Evolutionary conservation across 176 grass and related monocot genomes (phyloP), one percentile per base, ranked within the genome.

Genomic region (Rhynchospora tenuis): DNA sequence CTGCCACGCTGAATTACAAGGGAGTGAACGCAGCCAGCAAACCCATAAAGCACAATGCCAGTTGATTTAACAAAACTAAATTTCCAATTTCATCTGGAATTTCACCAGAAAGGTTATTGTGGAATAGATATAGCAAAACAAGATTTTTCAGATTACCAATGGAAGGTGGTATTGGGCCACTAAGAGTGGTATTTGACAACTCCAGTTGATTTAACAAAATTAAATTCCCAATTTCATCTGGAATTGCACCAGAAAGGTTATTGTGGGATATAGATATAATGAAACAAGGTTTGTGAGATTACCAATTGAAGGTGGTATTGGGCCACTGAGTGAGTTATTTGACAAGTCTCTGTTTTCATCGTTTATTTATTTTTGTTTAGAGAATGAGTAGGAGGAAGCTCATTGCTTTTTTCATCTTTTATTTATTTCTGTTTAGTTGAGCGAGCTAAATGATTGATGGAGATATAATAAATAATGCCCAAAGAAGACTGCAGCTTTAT

Each of bases 81-180:
- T 97, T 92, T 6, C 94, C 94, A 0, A 97, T 59, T 85, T 97
- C 71, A 86, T 16, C 38, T 82, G 94, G 94, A 87, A 94, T 97
- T 50, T 75, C 66, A 15, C 91, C 94, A 2, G 84, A 89, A 33
- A 33, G 31, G 31, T 33, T 33, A 33, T 33, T 33, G 31, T 94
- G 86, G n/a, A 92, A 84, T 46, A 85, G 77, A 58, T 82, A 80
- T 2, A 94, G 85, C 4, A 51, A 24, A 0, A 57, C 2, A 12
- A 90, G 33, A 52, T 73, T 90, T 16, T 83, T 87, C 7, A 94
- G 83, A 83, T 90, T 60, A 33, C 31, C 31, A 3, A 33, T 33
- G 31, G 78, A 57, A 14, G 50, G 22, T 7, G 94, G 87, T 19
- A 93, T 91, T 5, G 54, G 4, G 28, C 93, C 91, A 38, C 55